Percentiles rank a stretch among this genome's conserved stretches.
Conservation (phyloP, 352 stramenopile species). For the Phytopythium delawarense region DNA sequence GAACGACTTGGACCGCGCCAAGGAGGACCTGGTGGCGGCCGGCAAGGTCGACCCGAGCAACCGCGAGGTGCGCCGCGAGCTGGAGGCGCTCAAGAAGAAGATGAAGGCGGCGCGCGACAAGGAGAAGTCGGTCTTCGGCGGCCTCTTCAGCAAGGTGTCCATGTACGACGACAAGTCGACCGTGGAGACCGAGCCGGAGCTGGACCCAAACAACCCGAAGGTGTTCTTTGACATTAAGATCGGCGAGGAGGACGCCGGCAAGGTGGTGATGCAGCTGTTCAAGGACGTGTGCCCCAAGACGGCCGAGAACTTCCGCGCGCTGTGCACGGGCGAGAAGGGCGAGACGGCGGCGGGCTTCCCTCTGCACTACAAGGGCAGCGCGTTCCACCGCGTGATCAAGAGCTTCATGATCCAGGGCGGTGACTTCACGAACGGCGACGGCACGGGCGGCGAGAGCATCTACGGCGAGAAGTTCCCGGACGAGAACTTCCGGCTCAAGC, state of each 20-base stretch:
- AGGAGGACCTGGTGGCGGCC: conserved; percentile 85
- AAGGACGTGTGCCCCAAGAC: conserved; percentile 96
- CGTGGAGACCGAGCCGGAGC: conserved; percentile 51
- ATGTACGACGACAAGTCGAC: conserved; percentile 97
- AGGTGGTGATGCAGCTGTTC: conserved; percentile 96
- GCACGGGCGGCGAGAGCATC: conserved; percentile 93
- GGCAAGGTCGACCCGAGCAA: conserved; percentile 78
- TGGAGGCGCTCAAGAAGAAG: conserved; percentile 79
- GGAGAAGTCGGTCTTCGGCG: conserved; percentile 95
- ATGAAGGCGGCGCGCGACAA: conserved; percentile 91
- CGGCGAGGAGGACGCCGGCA: conserved; percentile 81
- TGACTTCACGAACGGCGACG: conserved; percentile 95
- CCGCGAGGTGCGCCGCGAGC: conserved; percentile 73
- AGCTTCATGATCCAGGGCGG: conserved; percentile 94
- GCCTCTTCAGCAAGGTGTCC: conserved; percentile 94
- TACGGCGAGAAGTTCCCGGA: conserved; percentile 94
- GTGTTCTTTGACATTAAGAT: conserved; percentile 98
- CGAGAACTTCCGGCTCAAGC: conserved; percentile 98
- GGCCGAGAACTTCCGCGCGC: conserved; percentile 97
- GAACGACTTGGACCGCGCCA: conserved; percentile 84
- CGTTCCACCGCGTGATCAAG: conserved; percentile 98
- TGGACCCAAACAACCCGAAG: conserved; percentile 91
- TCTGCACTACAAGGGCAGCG: conserved; percentile 97
- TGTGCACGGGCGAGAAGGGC: conserved; percentile 98
- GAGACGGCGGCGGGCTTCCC: conserved; percentile 71